Conservation (phyloP, 257 asterid genomes). For the Knoxia roxburghii region DNA sequence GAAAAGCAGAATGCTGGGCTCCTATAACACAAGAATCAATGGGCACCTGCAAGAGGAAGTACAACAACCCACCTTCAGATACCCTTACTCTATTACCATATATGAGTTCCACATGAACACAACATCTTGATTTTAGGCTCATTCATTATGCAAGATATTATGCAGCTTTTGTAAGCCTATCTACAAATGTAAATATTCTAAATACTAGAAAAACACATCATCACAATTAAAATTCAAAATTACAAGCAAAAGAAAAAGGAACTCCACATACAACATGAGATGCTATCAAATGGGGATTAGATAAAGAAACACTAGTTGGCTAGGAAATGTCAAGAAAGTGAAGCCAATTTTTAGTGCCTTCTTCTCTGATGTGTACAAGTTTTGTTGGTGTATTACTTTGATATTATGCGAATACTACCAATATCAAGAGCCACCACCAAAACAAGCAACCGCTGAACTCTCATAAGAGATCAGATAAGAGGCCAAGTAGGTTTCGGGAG, state of each 20-base stretch:
- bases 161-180: not conserved
- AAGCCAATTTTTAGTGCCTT: not conserved
- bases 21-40: slow-evolving; percentile 84
- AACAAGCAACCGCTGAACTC: too few species aligned
- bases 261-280: not conserved
- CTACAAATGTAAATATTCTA: not conserved
- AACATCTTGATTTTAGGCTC: not conserved
- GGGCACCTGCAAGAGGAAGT: slow-evolving; percentile 57
- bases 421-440: not conserved
- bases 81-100: not conserved
- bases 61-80: slow-evolving; percentile 1
- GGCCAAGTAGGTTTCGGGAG: too few species aligned
- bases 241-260: not conserved
- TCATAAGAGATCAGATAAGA: too few species aligned
- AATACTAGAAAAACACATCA: not conserved
- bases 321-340: not conserved
- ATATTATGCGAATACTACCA: not conserved
- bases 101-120: not conserved
- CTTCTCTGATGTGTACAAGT: not conserved
- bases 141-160: not conserved
- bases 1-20: slow-evolving; percentile 83
- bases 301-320: not conserved
- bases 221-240: not conserved
- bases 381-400: not conserved
- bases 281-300: not conserved